Base-by-base conservation (phyloP, 108 stramenopile species). In the Skeletonema marinoi region DNA sequence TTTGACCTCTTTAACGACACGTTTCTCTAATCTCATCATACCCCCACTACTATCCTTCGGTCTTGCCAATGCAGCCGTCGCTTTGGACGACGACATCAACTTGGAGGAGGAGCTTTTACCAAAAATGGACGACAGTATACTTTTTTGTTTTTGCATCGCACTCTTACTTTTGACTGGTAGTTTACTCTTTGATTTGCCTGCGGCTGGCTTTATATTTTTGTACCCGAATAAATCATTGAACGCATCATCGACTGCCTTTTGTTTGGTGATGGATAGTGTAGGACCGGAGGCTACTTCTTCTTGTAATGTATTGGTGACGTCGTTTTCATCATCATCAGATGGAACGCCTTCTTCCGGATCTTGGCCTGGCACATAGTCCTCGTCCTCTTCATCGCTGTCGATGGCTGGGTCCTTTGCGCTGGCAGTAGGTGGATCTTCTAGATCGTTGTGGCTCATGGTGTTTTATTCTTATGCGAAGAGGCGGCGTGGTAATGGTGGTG, bases 141-240 rank as follows among this genome's bases (percentile, higher is more conserved):
- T 60, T 70, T 70, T 44, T 63, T 78, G 68, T 61, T 80, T 72
- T 7, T 32, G 58, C 16, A n/a, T 42, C 6, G 61, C 41, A 3
- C 65, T 60, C 25, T 42, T 29, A 32, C 70, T 76, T 39, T 36
- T 65, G 32, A 33, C 38, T 50, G 48, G 70, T 36, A 59, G 25
- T 67, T 68, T 71, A 3, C 39, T n/a, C 4, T 10, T 6, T 0
- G 68, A 56, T 64, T 60, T 65, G 41, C 41, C 66, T 9, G 21
- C 51, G 2, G 62, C 59, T 17, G 73, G 2, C 39, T 32, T 11
- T 46, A 65, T 35, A 85, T 88, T 92, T 8, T 63, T 39, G 60
- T 88, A 89, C 3, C 91, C 94, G 74, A 96, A 96, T 81, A 96
- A 58, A 30, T 87, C 73, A 41, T 73, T 54, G 76, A 96, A 96